Percentiles rank a stretch among this genome's conserved stretches.
Evolutionary conservation across 495 filamentous ascomycete species (phyloP).

Genomic region (Trichoderma erinaceum): DNA sequence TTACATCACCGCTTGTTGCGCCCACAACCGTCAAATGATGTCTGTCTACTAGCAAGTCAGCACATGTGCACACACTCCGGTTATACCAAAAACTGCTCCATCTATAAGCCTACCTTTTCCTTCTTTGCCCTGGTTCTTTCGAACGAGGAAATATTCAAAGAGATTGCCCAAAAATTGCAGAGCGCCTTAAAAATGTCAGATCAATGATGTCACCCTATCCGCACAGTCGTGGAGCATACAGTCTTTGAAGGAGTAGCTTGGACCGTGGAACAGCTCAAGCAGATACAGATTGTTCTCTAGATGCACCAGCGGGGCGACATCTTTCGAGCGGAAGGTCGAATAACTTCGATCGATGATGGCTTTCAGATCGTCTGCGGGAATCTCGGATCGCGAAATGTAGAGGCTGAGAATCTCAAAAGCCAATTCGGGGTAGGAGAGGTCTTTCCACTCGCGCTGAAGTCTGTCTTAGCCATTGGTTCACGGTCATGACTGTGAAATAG

Average conservation of each 20-base stretch:
- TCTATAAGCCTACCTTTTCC: slow-evolving; percentile 33
- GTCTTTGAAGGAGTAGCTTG: slow-evolving; percentile 92
- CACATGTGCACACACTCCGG: background rate
- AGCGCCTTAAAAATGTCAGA: slow-evolving; percentile 46
- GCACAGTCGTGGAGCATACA: slow-evolving; percentile 12
- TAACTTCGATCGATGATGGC: slow-evolving; percentile 75
- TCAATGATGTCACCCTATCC: slow-evolving; percentile 17
- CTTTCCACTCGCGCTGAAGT: slow-evolving; percentile 52
- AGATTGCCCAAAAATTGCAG: slow-evolving; percentile 89
- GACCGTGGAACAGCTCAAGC: slow-evolving; percentile 96
- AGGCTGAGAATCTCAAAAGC: slow-evolving; percentile 69
- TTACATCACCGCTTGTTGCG: slow-evolving; percentile 76
- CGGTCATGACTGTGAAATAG: background rate
- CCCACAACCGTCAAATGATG: slow-evolving; percentile 88
- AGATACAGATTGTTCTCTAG: slow-evolving; percentile 70
- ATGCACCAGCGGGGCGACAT: slow-evolving; percentile 66
- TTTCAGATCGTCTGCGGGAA: slow-evolving; percentile 71
- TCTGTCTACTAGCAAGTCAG: slow-evolving; percentile 41
- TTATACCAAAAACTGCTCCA: no score
- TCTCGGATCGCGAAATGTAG: slow-evolving; percentile 77
- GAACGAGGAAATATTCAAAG: slow-evolving; percentile 89
- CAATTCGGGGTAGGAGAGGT: slow-evolving; percentile 71
- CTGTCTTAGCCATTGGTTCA: slow-evolving; percentile 21
- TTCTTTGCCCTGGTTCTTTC: slow-evolving; percentile 71
- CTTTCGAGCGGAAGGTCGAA: slow-evolving; percentile 71